Conservation (phyloP, 352 stramenopile species). For the Phytophthora tentaculata region DNA sequence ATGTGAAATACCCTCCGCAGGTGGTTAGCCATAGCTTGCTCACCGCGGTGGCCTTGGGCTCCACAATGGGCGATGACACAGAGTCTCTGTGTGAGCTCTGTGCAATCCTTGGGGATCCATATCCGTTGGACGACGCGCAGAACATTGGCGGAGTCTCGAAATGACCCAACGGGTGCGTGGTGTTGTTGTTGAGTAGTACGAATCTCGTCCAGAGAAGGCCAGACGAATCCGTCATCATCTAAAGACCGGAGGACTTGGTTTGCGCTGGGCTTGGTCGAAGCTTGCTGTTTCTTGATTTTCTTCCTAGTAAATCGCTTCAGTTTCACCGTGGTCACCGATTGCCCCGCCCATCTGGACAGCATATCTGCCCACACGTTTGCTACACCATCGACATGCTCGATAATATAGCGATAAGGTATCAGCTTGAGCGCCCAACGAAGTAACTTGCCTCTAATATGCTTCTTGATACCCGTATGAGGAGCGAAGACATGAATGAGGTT, state of each 20-base stretch:
- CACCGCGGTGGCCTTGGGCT: slow-evolving; percentile 4
- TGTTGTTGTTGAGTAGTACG: neutral
- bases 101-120: neutral
- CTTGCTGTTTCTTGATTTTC: neutral
- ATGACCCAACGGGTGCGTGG: neutral
- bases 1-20: neutral
- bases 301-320: neutral
- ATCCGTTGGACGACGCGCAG: neutral
- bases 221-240: slow-evolving; percentile 4
- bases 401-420: neutral
- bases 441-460: no score
- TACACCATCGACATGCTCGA: no score
- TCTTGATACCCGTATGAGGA: no score
- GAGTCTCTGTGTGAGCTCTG: neutral
- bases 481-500: no score
- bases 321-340: no score
- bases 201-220: slow-evolving; percentile 2
- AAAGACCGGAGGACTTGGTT: neutral
- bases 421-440: neutral
- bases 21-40: slow-evolving; percentile 4
- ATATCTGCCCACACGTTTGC: neutral
- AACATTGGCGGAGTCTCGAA: neutral
- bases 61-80: slow-evolving; percentile 10
- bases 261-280: neutral
- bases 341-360: neutral